These are phyloP conservation scores for Phaffia tasmanica DNA, from an alignment of 768 basidiomycete species.

Conservation along the genomic window DNA sequence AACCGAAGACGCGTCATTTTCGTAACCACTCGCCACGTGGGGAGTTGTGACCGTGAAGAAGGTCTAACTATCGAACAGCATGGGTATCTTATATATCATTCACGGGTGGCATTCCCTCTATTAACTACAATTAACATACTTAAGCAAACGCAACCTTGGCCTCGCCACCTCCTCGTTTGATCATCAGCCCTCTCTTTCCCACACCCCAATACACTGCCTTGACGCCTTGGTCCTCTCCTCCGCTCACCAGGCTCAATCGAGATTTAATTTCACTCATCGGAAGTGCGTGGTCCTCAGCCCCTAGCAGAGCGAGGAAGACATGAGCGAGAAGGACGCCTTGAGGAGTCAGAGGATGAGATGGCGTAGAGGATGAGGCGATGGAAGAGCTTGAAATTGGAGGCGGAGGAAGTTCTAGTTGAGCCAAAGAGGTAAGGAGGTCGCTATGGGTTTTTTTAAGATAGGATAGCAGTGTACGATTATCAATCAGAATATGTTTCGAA, in stretches of 20 bases:
- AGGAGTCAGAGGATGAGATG: conserved; percentile 6
- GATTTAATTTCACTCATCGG: conserved; percentile 19
- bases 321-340: conserved; percentile 21
- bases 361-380: conserved; percentile 17
- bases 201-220: conserved; percentile 22
- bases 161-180: conserved; percentile 22
- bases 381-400: conserved; percentile 17
- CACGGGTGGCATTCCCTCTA: no score
- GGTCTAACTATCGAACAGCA: no score
- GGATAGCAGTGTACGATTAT: no score
- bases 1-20: no score
- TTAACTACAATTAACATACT: background rate
- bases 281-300: conserved; percentile 7
- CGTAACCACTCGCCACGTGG: no score
- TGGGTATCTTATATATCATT: no score
- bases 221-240: background rate
- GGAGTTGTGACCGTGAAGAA: no score
- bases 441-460: background rate
- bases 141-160: conserved; percentile 17
- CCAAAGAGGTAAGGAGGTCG: background rate
- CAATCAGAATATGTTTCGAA: background rate
- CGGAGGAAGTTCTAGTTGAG: conserved; percentile 1
- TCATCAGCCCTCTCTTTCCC: conserved; percentile 21
- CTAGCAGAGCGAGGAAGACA: conserved; percentile 13
- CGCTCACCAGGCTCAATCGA: background rate